Conservation (phyloP, 257 asterid genomes). For the Vinca minor region DNA sequence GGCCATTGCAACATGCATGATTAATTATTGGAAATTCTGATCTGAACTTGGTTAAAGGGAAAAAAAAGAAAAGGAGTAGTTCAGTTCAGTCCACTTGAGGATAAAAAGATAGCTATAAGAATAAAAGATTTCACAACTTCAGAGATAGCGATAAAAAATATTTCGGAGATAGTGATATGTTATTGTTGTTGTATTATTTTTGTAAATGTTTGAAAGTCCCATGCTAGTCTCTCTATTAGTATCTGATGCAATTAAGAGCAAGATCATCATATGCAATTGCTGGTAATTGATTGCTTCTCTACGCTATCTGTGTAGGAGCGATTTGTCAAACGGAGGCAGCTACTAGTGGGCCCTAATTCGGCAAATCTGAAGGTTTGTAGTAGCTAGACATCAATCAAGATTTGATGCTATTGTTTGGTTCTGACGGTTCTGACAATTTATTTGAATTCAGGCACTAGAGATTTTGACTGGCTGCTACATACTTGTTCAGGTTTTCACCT, state of each 20-base stretch:
- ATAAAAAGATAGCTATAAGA: background rate
- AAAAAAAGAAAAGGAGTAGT: too few relatives aligned
- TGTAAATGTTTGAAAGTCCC: too few relatives aligned
- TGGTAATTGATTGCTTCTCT: background rate
- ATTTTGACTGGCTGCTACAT: constrained; percentile 81
- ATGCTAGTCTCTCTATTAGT: background rate
- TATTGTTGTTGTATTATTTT: too few relatives aligned
- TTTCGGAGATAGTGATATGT: background rate
- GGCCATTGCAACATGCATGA: background rate
- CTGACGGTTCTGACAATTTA: constrained; percentile 6
- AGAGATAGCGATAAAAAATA: background rate
- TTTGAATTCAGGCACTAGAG: constrained; percentile 62
- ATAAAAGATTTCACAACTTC: too few relatives aligned
- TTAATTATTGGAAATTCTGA: background rate
- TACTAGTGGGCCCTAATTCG: constrained; percentile 74
- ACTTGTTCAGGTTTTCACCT: constrained; percentile 59
- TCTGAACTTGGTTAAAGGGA: background rate
- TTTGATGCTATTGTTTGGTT: background rate
- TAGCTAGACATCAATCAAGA: background rate
- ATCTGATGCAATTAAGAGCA: background rate
- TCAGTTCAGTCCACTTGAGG: background rate
- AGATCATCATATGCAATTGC: background rate
- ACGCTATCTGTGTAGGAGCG: constrained; percentile 42
- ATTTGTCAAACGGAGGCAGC: constrained; percentile 69
- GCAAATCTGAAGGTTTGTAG: constrained; percentile 58